Evolutionary conservation across 2,329 filamentous ascomycete genomes (phyloP).

Genomic region (Fusarium nisikadoi): DNA sequence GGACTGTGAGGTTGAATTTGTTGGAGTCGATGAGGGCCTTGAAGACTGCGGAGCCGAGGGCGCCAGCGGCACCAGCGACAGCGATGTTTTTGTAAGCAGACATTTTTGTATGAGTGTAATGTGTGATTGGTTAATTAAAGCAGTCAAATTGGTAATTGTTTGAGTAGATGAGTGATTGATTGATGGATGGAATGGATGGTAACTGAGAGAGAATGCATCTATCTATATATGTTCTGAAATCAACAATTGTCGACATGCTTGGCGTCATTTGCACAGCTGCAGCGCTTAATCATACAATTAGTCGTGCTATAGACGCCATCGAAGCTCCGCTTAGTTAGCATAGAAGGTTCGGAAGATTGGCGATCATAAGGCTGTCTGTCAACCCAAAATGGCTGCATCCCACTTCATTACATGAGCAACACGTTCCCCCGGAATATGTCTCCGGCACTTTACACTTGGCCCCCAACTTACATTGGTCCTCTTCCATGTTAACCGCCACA

Average conservation of each 20-base stretch:
- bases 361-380: neutral
- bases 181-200: neutral
- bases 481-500: neutral
- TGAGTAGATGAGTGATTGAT: neutral
- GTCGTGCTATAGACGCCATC: neutral
- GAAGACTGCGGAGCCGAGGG: constrained; percentile 48
- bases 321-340: constrained; percentile 2
- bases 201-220: neutral
- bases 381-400: neutral
- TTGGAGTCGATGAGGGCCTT: constrained; percentile 45
- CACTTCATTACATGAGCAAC: neutral
- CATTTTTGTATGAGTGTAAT: constrained; percentile 34
- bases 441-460: neutral
- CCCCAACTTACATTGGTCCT: neutral
- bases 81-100: constrained; percentile 52
- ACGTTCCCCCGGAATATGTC: neutral
- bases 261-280: neutral
- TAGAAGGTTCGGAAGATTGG: neutral
- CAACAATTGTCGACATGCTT: neutral
- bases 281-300: neutral
- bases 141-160: neutral
- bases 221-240: constrained; percentile 14
- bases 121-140: neutral
- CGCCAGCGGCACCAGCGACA: constrained; percentile 52
- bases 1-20: constrained; percentile 51